Evolutionary conservation across 2,329 filamentous ascomycete species (phyloP), one percentile per base, ranked within the genome.

Genomic region (Aureobasidium lini): DNA sequence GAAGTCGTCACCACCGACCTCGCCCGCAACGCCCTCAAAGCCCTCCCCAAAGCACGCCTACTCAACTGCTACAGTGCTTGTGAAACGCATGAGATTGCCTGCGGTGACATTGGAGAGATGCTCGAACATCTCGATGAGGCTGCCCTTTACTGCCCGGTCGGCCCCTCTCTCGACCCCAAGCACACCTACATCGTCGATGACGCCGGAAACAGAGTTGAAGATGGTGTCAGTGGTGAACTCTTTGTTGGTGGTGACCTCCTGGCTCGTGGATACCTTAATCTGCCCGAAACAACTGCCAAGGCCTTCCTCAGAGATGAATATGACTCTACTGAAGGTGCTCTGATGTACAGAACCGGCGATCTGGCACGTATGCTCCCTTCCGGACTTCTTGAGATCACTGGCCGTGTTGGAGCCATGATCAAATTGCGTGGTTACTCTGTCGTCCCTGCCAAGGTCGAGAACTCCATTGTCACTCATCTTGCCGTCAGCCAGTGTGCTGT

Each of bases 31-130:
- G 85, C 84, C 2, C 77, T 87, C 57, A 81, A 82, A 58, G 84
- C 85, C 2, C 78, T 92, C 4, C 88, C 89, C 0, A 81, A 85
- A 0, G 80, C 84, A 2, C 84, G 86, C 15, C 73, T 93, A 11
- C 81, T 92, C 62, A 93, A 92, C 65, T 88, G 87, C 66, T 93
- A 93, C 74, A 90, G 87, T 67, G 88, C 88, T 15, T 90, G 88
- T 67, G 89, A 93, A 71, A 92, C 89, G 0, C 88, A 91, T 64
- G 88, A 91, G 71, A 85, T 89, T 62, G 87, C 88, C 1, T 90
- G 86, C 64, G 88, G 88, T 42, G 88, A 91, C 65, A 86, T 92
- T 64, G 77, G 79, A 59, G 80, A 84, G 1, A 88, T 90, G 71
- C 64, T 77, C 34, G 73, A 85, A 54, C 76, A 79, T 70, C 63